Conservation (phyloP, 495 filamentous ascomycete species). For the Trichoderma parareesei region DNA sequence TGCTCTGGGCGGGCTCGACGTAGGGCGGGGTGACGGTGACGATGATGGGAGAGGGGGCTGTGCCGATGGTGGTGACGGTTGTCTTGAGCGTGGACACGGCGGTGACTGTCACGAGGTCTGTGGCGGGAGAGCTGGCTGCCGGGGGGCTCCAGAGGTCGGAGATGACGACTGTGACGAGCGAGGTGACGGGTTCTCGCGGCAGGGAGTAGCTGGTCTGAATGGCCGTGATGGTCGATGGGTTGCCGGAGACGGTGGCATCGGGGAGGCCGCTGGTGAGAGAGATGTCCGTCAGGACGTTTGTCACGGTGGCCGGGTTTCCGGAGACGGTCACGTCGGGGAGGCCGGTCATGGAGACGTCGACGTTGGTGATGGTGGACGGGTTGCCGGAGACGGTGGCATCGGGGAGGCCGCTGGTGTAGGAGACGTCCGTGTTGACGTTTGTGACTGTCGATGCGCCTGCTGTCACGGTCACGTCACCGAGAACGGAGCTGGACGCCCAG, state of each 20-base stretch:
- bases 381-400: slow-evolving; percentile 5
- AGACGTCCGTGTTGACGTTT: slow-evolving; percentile 8
- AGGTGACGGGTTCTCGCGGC: background rate
- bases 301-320: slow-evolving; percentile 3
- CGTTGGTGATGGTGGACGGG: slow-evolving; percentile 13
- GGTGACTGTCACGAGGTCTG: slow-evolving; percentile 8
- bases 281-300: slow-evolving; percentile 8
- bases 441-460: slow-evolving; percentile 7
- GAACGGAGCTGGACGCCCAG: slow-evolving; percentile 4
- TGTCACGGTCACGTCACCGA: slow-evolving; percentile 8
- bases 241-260: slow-evolving; percentile 10
- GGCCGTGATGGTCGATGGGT: slow-evolving; percentile 11
- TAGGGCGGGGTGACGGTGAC: slow-evolving; percentile 14
- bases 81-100: slow-evolving; percentile 7
- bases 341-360: slow-evolving; percentile 12
- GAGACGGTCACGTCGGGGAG: slow-evolving; percentile 9
- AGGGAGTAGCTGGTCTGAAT: slow-evolving; percentile 18
- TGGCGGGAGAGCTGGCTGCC: slow-evolving; percentile 1
- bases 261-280: slow-evolving; percentile 7
- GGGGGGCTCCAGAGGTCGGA: slow-evolving; percentile 1
- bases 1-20: background rate
- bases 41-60: slow-evolving; percentile 11
- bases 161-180: slow-evolving; percentile 1
- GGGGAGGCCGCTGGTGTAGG: slow-evolving; percentile 8
- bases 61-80: slow-evolving; percentile 6